A percentile compares a stretch with the other conserved stretches of the same genome.
phyloP scores from a whole-genome alignment of 257 asterid genomes.

The Voacanga thouarsii region DNA sequence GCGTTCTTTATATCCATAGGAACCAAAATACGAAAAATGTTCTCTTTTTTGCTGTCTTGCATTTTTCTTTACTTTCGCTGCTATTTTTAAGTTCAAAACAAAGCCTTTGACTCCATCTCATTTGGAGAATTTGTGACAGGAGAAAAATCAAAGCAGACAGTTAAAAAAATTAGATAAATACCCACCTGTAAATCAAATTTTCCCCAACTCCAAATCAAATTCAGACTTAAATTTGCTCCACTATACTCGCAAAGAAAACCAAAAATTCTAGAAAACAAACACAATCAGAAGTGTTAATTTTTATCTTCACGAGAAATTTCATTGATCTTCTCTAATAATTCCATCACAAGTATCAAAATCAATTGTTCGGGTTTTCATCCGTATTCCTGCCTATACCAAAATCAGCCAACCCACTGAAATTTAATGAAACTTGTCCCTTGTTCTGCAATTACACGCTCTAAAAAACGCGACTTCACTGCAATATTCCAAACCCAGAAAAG shows the following conservation, averaged over 20 bases:
- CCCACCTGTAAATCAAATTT: neutral
- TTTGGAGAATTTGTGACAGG: neutral
- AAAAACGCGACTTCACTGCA: neutral
- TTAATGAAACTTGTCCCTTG: neutral
- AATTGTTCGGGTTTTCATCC: neutral
- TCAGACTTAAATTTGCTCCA: neutral
- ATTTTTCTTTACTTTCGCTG: neutral
- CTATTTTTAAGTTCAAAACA: neutral
- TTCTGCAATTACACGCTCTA: neutral
- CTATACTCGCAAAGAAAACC: neutral
- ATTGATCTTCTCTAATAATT: neutral
- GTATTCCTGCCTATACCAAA: neutral
- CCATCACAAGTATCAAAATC: neutral
- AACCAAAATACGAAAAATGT: neutral
- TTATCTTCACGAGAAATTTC: neutral
- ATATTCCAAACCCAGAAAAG: constrained; percentile 5
- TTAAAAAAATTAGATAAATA: neutral
- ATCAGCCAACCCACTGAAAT: neutral
- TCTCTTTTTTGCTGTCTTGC: neutral
- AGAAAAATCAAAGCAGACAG: neutral
- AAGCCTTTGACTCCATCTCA: neutral
- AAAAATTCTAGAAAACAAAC: neutral
- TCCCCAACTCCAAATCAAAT: neutral
- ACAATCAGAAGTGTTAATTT: neutral
- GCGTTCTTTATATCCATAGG: neutral